Base-by-base conservation (phyloP, 1,284 basidiomycete genomes). In the Boletus albobrunnescens region DNA sequence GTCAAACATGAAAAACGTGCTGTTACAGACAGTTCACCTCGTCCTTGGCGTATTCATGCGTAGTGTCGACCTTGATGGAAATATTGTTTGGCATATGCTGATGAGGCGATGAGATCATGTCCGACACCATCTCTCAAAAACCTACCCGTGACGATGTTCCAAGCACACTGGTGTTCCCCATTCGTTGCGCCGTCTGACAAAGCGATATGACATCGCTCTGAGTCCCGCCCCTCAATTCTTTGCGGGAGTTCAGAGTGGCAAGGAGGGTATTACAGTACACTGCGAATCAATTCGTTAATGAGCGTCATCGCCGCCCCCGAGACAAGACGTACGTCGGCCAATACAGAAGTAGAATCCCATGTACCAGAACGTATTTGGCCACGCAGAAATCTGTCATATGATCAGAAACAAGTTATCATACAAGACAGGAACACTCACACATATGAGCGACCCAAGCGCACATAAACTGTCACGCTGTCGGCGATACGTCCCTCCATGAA, bases 261-360 rank as follows among this genome's bases (percentile, higher is more conserved):
- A 79, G 67, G 16, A 78, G 64, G 5, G 76, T 75, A 53, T 79
- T 78, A 23, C 70, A 69, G 49, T 78, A 79, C 9, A 78, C 74
- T 74, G 35, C n/a, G 6, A 7, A 33, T 6, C 5, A 16, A n/a
- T 6, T 13, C 0, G 4, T 59, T 11, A 42, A 17, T 16, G 13
- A 16, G 16, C 8, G 10, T 2, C 12, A 8, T 33, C n/a, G n/a
- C 14, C 1, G 20, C 5, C 7, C 17, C 12, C 10, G 7, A 16
- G 6, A 20, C 22, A 32, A 3, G 4, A 61, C 73, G 46, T 53
- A 74, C 72, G 54, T 28, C 77, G 72, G 14, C 77, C 77, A 30
- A 78, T 65, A 50, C 70, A 71, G 56, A 79, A 79, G 59, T 74
- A 79, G 60, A 79, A 79, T 8, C 67, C 56, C 13, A 77, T 75